Base-by-base conservation (phyloP, 2,329 filamentous ascomycete species). In the Neofusicoccum cordaticola region DNA sequence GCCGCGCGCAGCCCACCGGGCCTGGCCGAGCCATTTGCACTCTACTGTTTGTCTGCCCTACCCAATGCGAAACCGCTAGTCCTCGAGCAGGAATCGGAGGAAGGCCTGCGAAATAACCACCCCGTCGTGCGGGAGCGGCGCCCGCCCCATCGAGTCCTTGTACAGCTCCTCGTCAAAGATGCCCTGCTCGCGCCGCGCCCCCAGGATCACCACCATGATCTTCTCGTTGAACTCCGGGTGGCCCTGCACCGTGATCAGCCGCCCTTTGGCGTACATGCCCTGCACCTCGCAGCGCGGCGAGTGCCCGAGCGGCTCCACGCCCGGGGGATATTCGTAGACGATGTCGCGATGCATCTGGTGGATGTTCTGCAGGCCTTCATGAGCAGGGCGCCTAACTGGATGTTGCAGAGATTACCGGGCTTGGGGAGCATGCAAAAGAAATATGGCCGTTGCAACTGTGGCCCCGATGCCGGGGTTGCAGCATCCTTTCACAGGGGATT, bases 331-430 rank as follows among this genome's bases (percentile, higher is more conserved):
- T 22, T 82, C 77, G 69, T 83, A 84, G 4, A 94, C 89, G 42
- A 90, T 85, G 73, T 97, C 92, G 68, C 88, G 86, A 77, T 97
- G 92, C 90, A 96, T 94, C 77, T 96, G 91, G 74, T 93, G 89
- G 67, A 96, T 85, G 27, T 83, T 83, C 88, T 90, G 70, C 27
- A 56, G 19, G 6, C n/a, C 3, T 62, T 2, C 48, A 2, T 19
- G 9, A 51, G 47, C 53, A 3, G 52, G 19, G 51, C 56, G 37
- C 44, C 58, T 48, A 17, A n/a, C 11, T 5, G 6, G 6, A 11
- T 34, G 22, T n/a, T 34, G 47, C 27, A 22, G 7, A 50, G 47
- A 50, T 34, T 19, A 19, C 8, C 8, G 27, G 11, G 47, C 11
- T 6, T 41, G 17, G 37, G 19, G 52, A 31, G 35, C 22, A 11